Conservation (phyloP, 176 grass and related monocot species). For the Ananas comosus region DNA sequence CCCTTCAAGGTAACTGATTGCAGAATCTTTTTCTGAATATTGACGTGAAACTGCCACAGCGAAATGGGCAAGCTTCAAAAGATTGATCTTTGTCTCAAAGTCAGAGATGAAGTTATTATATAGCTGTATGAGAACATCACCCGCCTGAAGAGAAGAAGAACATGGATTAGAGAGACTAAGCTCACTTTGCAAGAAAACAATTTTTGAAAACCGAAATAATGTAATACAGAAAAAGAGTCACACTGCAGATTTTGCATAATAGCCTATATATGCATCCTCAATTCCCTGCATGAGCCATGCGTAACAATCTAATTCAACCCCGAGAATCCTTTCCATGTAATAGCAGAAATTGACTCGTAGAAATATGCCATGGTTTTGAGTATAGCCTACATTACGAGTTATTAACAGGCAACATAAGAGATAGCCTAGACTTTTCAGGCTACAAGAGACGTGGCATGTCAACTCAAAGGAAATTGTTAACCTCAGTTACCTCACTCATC, state of each 20-base stretch:
- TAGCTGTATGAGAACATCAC: conserved; percentile 78
- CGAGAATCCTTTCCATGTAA: too few relatives aligned
- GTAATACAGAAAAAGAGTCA: not conserved
- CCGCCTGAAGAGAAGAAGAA: conserved; percentile 36
- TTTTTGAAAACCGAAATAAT: not conserved
- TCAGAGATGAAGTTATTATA: conserved; percentile 87
- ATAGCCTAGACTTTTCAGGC: too few relatives aligned
- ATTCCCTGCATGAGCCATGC: too few relatives aligned
- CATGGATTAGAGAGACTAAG: not conserved
- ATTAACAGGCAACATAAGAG: too few relatives aligned
- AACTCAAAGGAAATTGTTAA: too few relatives aligned
- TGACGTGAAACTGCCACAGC: conserved; percentile 65
- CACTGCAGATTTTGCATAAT: too few relatives aligned
- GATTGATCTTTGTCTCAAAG: conserved; percentile 88
- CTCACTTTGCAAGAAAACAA: not conserved
- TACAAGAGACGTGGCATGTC: too few relatives aligned
- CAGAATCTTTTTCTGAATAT: conserved; percentile 67
- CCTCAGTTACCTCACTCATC: too few relatives aligned
- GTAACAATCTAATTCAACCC: too few relatives aligned
- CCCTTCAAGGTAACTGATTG: conserved; percentile 63
- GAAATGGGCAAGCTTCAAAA: conserved; percentile 80
- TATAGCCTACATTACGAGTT: too few relatives aligned
- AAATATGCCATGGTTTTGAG: not conserved
- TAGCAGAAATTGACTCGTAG: too few relatives aligned
- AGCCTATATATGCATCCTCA: too few relatives aligned